phyloP scores from a whole-genome alignment of 768 basidiomycete species.

The Psilocybe tampanensis region DNA sequence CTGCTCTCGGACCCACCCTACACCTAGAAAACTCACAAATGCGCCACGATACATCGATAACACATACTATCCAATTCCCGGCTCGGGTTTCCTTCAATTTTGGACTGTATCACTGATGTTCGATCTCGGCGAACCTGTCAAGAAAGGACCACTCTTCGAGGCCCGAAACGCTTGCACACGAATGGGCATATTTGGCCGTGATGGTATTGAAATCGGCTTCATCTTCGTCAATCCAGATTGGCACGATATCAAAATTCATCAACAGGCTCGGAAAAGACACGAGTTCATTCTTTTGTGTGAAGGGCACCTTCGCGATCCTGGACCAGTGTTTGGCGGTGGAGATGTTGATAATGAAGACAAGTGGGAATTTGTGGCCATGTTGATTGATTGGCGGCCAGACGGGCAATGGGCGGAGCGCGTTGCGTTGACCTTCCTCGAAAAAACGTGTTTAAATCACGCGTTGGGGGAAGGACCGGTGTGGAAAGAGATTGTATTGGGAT shows the following conservation, averaged over 20 bases:
- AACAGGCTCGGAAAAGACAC: neutral
- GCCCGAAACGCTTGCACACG: neutral
- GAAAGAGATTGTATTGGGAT: conserved; percentile 16
- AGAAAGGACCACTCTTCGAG: neutral
- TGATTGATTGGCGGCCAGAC: conserved; percentile 10
- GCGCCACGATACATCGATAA: conserved; percentile 6
- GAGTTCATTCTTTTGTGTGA: conserved; percentile 15
- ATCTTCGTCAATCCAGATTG: conserved; percentile 11
- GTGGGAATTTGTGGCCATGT: conserved; percentile 10
- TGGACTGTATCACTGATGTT: conserved; percentile 13
- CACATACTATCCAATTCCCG: neutral
- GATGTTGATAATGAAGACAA: neutral
- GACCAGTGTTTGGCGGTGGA: neutral
- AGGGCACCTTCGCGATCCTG: neutral
- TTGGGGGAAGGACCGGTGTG: conserved; percentile 11
- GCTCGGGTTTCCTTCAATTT: conserved; percentile 13
- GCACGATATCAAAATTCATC: neutral
- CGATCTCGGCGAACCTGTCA: neutral
- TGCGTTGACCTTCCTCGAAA: conserved; percentile 9
- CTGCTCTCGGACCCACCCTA: conserved; percentile 2
- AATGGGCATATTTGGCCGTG: conserved; percentile 8
- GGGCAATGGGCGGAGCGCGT: conserved; percentile 16
- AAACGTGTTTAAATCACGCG: neutral
- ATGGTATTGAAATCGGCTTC: conserved; percentile 1
- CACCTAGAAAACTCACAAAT: neutral